phyloP scores from a whole-genome alignment of 208 protist genomes.

The Entamoeba moshkovskii region DNA sequence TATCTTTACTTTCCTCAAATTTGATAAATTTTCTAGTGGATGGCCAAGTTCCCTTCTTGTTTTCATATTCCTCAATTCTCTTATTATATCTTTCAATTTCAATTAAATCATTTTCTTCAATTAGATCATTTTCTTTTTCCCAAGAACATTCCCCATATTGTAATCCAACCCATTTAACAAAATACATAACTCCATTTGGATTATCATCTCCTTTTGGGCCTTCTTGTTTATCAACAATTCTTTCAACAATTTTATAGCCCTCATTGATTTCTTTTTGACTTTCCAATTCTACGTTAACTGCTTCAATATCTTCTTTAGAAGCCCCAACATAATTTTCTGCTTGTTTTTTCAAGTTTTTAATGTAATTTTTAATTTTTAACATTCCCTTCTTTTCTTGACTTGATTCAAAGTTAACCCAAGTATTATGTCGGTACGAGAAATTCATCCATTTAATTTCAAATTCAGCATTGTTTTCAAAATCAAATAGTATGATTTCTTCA shows the following conservation, averaged over 20 bases:
- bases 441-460: not conserved
- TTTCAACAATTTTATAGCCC: not conserved
- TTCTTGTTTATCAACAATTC: not conserved
- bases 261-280: not conserved
- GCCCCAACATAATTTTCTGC: not conserved
- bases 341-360: not conserved
- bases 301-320: not conserved
- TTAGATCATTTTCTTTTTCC: not conserved
- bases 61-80: not conserved
- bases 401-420: not conserved
- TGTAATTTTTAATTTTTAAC: not conserved
- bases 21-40: not conserved
- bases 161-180: not conserved
- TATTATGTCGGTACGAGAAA: not conserved
- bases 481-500: not conserved
- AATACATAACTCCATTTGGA: not conserved
- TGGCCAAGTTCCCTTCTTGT: not conserved
- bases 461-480: not conserved
- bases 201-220: too few relatives aligned
- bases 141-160: conserved; percentile 5
- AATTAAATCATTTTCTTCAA: not conserved
- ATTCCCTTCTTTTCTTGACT: not conserved
- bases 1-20: not conserved
- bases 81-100: not conserved
- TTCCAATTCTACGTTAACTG: not conserved